Evolutionary conservation across 768 basidiomycete species (phyloP).

Genomic region (Mycena latifolia): DNA sequence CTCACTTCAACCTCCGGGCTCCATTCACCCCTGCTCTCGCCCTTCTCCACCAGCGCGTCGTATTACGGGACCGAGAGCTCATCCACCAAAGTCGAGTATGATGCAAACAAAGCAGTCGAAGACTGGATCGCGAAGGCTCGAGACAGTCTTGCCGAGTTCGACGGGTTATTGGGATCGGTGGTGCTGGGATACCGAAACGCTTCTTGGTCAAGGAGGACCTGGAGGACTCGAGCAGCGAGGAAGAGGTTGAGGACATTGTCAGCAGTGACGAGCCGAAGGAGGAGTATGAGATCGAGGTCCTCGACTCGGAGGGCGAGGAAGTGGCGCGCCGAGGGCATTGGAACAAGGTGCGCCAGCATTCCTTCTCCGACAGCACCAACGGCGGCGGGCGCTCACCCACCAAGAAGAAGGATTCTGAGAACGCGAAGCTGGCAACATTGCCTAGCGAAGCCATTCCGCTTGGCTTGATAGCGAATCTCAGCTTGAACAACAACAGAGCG

Average conservation of each 20-base stretch:
- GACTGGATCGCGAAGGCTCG: conserved; percentile 85
- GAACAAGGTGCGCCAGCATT: conserved; percentile 46
- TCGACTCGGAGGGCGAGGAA: conserved; percentile 57
- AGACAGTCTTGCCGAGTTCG: conserved; percentile 76
- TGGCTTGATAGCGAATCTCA: conserved; percentile 80
- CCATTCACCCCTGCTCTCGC: conserved; percentile 53
- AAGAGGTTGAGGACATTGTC: conserved; percentile 46
- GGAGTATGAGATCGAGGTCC: conserved; percentile 58
- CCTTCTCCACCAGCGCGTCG: conserved; percentile 45
- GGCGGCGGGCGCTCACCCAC: conserved; percentile 38
- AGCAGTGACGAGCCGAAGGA: conserved; percentile 45
- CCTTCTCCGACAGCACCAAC: conserved; percentile 52
- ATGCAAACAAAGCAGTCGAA: conserved; percentile 69
- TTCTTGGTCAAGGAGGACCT: conserved; percentile 63
- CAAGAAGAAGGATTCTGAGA: conserved; percentile 55
- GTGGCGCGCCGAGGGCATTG: conserved; percentile 37
- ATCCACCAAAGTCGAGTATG: conserved; percentile 46
- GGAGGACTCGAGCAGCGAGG: conserved; percentile 56
- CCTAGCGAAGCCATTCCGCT: conserved; percentile 76
- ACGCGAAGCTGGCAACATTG: conserved; percentile 66
- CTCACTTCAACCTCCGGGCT: conserved; percentile 43
- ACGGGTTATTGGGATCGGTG: conserved; percentile 74
- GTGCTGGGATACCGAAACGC: conserved; percentile 64
- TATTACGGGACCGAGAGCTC: conserved; percentile 44
- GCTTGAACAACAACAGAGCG: conserved; percentile 54